Base-by-base conservation (phyloP, 2,329 filamentous ascomycete species). In the Clonostachys chloroleuca region DNA sequence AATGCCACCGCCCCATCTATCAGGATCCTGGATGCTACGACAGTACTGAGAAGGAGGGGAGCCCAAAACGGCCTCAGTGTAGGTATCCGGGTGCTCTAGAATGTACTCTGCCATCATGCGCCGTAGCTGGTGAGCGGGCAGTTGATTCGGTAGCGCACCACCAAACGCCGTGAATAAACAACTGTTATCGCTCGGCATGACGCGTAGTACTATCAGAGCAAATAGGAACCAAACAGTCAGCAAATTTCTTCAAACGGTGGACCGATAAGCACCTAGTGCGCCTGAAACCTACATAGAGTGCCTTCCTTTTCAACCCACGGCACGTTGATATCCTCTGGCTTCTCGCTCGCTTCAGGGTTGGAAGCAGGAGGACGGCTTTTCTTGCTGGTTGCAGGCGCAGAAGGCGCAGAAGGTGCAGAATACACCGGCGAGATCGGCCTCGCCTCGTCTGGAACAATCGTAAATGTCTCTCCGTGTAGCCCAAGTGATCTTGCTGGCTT, bases 131-230 rank as follows among this genome's bases (percentile, higher is more conserved):
- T 66, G 60, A 7, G 69, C 68, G n/a, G 68, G 63, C 43, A 73
- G 65, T 16, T 70, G 64, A 24, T 70, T 78, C 43, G 89, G 80
- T n/a, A 95, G 77, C 4, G 87, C 87, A 46, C 85, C 87, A 14
- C 89, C 88, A 42, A 97, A 84, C 0, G 92, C 92, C 30, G 91
- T 87, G 67, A 96, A 97, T 59, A 97, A 83, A 68, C 92, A 97
- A 49, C 85, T 90, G 66, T 96, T 96, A 66, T 97, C 92, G 60
- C 96, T 92, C 5, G 92, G 90, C 92, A 97, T 96, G 44, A 97
- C 89, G 13, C 92, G 86, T 16, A 96, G 78, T 9, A 95, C 87
- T 82, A 42, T 57, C 17, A 57, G 45, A 33, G n/a, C 5, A 24
- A 14, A 33, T 12, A 30, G 12, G 34, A 30, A 3, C 24, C 24